Conservation (phyloP, 352 stramenopile species). For the Pelagophyceae sp. region DNA sequence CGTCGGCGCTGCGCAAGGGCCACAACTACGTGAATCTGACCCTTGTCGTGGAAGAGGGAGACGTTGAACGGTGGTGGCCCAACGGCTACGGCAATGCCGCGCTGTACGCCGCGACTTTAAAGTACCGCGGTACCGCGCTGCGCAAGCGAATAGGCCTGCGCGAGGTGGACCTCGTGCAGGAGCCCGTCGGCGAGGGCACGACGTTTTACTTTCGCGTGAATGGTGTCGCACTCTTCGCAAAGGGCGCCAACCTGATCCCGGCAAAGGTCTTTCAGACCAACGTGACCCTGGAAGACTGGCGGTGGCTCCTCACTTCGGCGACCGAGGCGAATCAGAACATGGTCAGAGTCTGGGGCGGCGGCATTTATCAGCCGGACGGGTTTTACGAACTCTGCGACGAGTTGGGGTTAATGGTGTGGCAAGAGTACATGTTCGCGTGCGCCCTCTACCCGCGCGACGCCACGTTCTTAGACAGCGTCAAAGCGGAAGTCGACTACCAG, state of each 20-base stretch:
- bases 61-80: too few relatives aligned
- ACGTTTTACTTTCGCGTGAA: conserved; percentile 54
- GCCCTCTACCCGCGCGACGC: conserved; percentile 30
- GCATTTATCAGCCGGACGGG: conserved; percentile 31
- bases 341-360: conserved; percentile 42
- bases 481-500: conserved; percentile 39
- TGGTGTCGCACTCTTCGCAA: conserved; percentile 34
- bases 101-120: too few relatives aligned
- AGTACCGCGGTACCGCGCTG: too few relatives aligned
- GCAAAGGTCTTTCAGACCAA: conserved; percentile 46
- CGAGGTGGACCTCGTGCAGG: too few relatives aligned
- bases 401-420: conserved; percentile 38
- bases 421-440: conserved; percentile 48
- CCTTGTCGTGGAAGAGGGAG: too few relatives aligned
- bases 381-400: conserved; percentile 45
- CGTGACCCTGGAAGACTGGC: conserved; percentile 18
- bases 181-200: too few relatives aligned
- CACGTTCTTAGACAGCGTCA: conserved; percentile 29
- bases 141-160: too few relatives aligned
- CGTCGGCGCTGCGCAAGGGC: too few relatives aligned
- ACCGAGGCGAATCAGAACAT: conserved; percentile 36
- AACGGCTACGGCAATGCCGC: too few relatives aligned
- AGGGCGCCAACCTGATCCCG: conserved; percentile 53
- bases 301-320: conserved; percentile 29
- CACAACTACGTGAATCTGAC: too few relatives aligned